phyloP scores from a whole-genome alignment of 371 early-diverging fungal species.

The Mortierella sp. region DNA sequence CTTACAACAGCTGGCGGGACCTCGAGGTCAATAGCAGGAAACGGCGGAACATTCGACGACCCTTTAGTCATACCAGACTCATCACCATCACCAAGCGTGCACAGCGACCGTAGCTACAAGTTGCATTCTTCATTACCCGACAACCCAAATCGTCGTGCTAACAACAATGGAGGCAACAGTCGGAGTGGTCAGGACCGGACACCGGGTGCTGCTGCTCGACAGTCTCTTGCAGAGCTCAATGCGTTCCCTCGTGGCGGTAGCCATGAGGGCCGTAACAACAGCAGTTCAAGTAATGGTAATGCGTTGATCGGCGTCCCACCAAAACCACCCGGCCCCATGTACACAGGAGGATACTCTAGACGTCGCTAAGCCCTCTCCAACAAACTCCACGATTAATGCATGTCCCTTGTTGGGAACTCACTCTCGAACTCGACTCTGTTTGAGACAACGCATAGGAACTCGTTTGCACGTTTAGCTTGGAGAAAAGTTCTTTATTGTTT shows the following conservation, averaged over 20 bases:
- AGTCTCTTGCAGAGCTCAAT: constrained; percentile 37
- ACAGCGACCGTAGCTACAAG: not conserved
- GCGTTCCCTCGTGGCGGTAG: constrained; percentile 41
- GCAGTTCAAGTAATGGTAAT: not conserved
- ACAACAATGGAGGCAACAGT: not conserved
- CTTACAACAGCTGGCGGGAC: too few species aligned
- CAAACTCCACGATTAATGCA: too few species aligned
- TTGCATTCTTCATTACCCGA: constrained; percentile 9
- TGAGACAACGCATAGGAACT: too few species aligned
- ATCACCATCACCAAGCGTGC: not conserved
- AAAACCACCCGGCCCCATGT: constrained; percentile 33
- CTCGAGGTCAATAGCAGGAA: too few species aligned
- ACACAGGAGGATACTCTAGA: constrained; percentile 32
- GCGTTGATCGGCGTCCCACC: constrained; percentile 12
- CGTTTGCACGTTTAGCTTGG: too few species aligned
- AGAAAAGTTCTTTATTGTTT: too few species aligned
- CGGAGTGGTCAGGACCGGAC: constrained; percentile 1
- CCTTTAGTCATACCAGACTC: not conserved
- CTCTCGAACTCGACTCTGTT: too few species aligned
- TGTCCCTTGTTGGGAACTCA: too few species aligned
- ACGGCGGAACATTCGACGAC: too few species aligned
- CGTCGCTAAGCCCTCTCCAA: too few species aligned
- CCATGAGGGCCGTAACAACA: not conserved
- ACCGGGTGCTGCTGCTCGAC: constrained; percentile 1
- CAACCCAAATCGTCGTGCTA: not conserved